Evolutionary conservation across 805 yeast genomes (phyloP), one percentile per base, ranked within the genome.

Genomic region (Metschnikowia santaceciliae): DNA sequence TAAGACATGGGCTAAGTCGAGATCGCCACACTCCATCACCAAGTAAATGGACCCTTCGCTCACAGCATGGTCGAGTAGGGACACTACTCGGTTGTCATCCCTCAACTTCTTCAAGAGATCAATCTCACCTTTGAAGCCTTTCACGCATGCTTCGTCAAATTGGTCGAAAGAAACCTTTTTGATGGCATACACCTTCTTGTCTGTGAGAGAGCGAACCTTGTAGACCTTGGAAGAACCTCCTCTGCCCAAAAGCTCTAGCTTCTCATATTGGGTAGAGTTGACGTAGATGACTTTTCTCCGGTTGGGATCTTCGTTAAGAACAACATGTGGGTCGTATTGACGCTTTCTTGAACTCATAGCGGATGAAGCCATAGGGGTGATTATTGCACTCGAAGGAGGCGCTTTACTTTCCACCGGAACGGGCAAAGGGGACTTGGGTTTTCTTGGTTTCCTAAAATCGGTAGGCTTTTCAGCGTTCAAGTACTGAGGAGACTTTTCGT

Each of bases 11-110:
- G 96, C 92, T 26, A 92, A 69, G 65, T 92, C 97, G 48, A 88
- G 80, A 54, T 92, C 96, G 19, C 98, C 98, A 63, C 96, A 88
- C 67, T 94, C 98, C 96, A 92, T 89, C 2, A 90, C 87, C 54
- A 92, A 70, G 61, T 78, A 76, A 34, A 92, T 74, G 1, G 83
- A 76, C 0, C 86, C 83, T 26, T 79, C 81, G 3, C 76, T 75
- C 56, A 90, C 73, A n/a, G 84, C 82, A 65, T 86, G 81, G 61
- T 90, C 96, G 34, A 86, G 69, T 41, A 92, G 72, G 60, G 80
- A 77, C 3, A 94, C 96, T 4, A 92, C 97, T 47, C 97, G 71
- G 33, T 79, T 79, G 5, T 68, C 61, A 57, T 84, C 78, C 36
- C 76, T 70, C 22, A 94, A 70, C 56, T 80, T 79, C 20, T 78